Percentiles rank a stretch among this genome's conserved stretches.
Conservation (phyloP, 2,329 filamentous ascomycete genomes). For the Xylariomycetidae sp. region DNA sequence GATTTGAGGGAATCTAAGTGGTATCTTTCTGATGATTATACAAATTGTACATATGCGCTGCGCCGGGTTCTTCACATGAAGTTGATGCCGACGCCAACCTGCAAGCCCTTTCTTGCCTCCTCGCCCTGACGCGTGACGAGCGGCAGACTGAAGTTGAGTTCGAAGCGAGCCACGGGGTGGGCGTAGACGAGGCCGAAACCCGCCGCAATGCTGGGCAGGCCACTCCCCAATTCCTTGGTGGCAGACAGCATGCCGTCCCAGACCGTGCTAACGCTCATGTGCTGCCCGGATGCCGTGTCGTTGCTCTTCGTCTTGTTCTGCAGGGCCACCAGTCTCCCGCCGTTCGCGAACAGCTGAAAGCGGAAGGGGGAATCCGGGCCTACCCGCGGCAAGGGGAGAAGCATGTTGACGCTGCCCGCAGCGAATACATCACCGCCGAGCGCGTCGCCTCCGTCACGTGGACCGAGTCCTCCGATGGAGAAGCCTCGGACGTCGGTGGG, state of each 20-base stretch:
- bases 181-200: conserved; percentile 91
- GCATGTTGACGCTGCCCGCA: conserved; percentile 78
- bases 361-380: conserved; percentile 79
- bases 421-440: conserved; percentile 90
- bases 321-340: conserved; percentile 75
- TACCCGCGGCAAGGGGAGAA: conserved; percentile 76
- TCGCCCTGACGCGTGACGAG: conserved; percentile 77
- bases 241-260: conserved; percentile 52
- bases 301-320: conserved; percentile 48
- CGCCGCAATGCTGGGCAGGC: conserved; percentile 76
- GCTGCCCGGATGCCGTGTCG: conserved; percentile 24
- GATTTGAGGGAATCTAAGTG: too few species aligned
- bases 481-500: conserved; percentile 95
- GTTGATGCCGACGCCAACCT: conserved; percentile 93
- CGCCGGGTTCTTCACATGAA: too few species aligned
- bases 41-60: too few species aligned
- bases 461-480: conserved; percentile 80
- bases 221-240: conserved; percentile 63
- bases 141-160: conserved; percentile 91
- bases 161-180: conserved; percentile 86
- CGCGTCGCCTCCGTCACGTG: conserved; percentile 77
- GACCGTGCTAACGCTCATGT: conserved; percentile 39
- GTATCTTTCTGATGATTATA: too few species aligned
- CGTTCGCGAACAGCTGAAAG: conserved; percentile 86
- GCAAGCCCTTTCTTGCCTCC: conserved; percentile 82